phyloP scores from a whole-genome alignment of 768 basidiomycete species.

The Leccinellum albellum region DNA sequence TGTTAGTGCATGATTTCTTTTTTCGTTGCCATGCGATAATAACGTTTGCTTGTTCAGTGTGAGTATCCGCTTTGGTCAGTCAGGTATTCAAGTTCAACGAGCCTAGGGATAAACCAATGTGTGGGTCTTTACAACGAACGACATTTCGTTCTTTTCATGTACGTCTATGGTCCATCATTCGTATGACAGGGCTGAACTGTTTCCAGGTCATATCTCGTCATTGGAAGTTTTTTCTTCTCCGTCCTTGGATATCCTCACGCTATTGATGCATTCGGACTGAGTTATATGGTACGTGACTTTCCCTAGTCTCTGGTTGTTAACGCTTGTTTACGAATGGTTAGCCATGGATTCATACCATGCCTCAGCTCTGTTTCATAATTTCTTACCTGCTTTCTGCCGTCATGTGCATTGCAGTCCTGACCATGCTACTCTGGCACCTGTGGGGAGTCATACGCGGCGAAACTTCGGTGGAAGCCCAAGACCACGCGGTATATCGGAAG shows the following conservation, averaged over 20 bases:
- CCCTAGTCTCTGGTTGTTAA: not conserved
- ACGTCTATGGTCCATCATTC: constrained; percentile 22
- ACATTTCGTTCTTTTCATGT: constrained; percentile 96
- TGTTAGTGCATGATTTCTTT: constrained; percentile 43
- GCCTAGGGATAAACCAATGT: constrained; percentile 91
- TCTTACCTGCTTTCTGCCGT: constrained; percentile 74
- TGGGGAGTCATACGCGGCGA: constrained; percentile 72
- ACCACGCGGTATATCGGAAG: constrained; percentile 73
- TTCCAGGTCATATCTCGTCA: constrained; percentile 72
- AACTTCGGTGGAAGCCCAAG: constrained; percentile 87
- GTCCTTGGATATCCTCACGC: constrained; percentile 61
- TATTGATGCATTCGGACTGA: constrained; percentile 55
- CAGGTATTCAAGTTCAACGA: constrained; percentile 2
- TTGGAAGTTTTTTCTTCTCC: constrained; percentile 61
- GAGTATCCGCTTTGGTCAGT: constrained; percentile 16
- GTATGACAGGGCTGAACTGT: not conserved
- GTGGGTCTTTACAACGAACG: constrained; percentile 95
- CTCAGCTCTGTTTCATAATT: constrained; percentile 66
- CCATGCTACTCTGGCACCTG: constrained; percentile 73
- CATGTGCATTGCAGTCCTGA: constrained; percentile 66
- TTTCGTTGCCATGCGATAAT: not conserved
- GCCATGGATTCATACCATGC: constrained; percentile 60
- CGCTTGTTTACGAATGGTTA: constrained; percentile 5
- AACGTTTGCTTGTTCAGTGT: constrained; percentile 33
- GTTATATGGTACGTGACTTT: constrained; percentile 36